Evolutionary conservation across 106 monocot genomes (phyloP), one percentile per base, ranked within the genome.

Genomic region (Triglochin maritima): DNA sequence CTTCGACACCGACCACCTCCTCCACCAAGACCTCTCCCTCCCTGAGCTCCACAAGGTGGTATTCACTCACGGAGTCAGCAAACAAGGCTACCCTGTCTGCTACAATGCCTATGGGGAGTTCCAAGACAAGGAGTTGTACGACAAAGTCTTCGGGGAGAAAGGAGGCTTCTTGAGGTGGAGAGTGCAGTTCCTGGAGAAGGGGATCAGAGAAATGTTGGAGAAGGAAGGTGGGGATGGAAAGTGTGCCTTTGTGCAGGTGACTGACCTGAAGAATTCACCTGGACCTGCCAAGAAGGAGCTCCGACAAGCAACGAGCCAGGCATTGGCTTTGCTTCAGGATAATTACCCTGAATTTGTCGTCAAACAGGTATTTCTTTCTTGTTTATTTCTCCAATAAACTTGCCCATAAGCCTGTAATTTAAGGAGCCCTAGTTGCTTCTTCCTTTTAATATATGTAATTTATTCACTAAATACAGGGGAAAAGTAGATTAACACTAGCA

Each of bases 91-190:
- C 63, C 86, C 82, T 3, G 78, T 82, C 13, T 82, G 82, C 57
- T 86, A 86, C 70, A 86, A 86, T 49, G 82, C 70, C 7, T 82
- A 75, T 46, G 86, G 86, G 4, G 82, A 80, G 79, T 82, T 86
- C 65, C 74, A 80, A 63, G 77, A 78, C 62, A 77, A 78, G 71
- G 86, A 82, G 48, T 44, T 86, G 4, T 82, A 75, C 68, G 66
- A 50, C 29, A 74, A 74, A 59, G 79, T 55, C 5, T 80, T 86
- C 56, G 79, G 70, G 44, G 75, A 80, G 68, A 73, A 80, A 56
- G 53, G 56, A 68, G 75, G 17, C 59, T 86, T 86, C 60, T 15
- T 86, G 56, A 75, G 62, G 76, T 86, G 86, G 86, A 80, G 82
- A 62, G 80, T 82, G 16, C 79, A 78, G 68, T 59, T 75, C 29